phyloP scores from a whole-genome alignment of 495 filamentous ascomycete species.

The Ramalina peruviana region DNA sequence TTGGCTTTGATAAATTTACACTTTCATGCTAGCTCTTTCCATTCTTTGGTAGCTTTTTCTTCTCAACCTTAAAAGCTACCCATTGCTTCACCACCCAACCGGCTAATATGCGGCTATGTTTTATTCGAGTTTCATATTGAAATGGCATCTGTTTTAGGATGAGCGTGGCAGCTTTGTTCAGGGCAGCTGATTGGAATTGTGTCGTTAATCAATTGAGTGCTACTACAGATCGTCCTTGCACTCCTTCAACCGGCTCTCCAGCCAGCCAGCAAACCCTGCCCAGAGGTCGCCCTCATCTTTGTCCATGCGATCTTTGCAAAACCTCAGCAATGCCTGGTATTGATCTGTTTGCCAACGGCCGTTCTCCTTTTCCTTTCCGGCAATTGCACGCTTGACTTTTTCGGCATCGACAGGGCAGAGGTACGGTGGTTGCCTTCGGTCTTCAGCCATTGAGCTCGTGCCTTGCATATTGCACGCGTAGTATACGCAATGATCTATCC shows the following conservation, averaged over 20 bases:
- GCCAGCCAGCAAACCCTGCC: slow-evolving; percentile 1
- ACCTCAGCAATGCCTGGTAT: slow-evolving; percentile 29
- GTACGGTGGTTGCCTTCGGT: slow-evolving; percentile 51
- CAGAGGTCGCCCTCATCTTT: not conserved
- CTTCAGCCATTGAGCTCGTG: slow-evolving; percentile 44
- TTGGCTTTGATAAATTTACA: no score
- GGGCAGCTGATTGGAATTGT: no score
- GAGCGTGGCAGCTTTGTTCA: no score
- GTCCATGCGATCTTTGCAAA: slow-evolving; percentile 23
- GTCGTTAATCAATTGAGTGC: no score
- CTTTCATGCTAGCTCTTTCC: no score
- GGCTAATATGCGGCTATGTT: no score
- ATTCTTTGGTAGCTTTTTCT: no score
- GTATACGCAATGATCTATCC: slow-evolving; percentile 50
- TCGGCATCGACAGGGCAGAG: slow-evolving; percentile 48
- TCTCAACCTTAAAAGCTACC: no score
- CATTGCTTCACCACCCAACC: no score
- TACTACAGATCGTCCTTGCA: not conserved
- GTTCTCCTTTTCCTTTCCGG: slow-evolving; percentile 8
- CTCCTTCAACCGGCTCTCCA: not conserved
- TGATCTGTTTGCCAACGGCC: slow-evolving; percentile 17
- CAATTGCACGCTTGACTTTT: slow-evolving; percentile 37
- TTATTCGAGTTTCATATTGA: no score
- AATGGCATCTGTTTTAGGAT: no score
- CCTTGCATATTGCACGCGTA: slow-evolving; percentile 61